Evolutionary conservation across 2,329 filamentous ascomycete species (phyloP).

Genomic region (Trichoderma sp.): DNA sequence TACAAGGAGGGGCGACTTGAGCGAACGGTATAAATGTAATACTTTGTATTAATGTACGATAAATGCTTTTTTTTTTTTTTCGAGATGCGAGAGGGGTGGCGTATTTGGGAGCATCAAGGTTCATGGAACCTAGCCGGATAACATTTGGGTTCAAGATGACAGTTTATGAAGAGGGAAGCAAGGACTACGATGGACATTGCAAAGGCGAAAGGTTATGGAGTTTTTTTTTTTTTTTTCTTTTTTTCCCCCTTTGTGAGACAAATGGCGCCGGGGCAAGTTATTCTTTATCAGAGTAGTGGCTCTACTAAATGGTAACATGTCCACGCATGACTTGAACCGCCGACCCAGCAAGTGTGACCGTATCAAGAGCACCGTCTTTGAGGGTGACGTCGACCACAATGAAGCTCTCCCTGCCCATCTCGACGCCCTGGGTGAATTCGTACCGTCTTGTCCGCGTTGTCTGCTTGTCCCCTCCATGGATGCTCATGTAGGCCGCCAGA

Average conservation of each 20-base stretch:
- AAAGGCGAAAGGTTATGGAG: background rate
- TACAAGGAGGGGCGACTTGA: conserved; percentile 20
- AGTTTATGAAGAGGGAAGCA: conserved; percentile 6
- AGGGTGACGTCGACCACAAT: conserved; percentile 50
- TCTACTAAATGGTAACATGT: conserved; percentile 34
- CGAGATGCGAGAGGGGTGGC: conserved; percentile 33
- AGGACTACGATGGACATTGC: conserved; percentile 9
- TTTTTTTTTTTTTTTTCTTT: background rate
- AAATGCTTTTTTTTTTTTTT: conserved; percentile 31
- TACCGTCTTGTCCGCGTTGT: conserved; percentile 44
- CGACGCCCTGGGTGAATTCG: conserved; percentile 64
- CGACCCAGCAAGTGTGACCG: conserved; percentile 39
- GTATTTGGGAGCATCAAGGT: conserved; percentile 27
- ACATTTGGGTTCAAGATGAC: conserved; percentile 20
- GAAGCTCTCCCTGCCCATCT: conserved; percentile 63
- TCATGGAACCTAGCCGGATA: conserved; percentile 9
- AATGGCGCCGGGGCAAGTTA: background rate
- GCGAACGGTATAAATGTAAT: conserved; percentile 36
- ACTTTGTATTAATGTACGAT: conserved; percentile 44
- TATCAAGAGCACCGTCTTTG: conserved; percentile 36
- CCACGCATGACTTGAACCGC: conserved; percentile 42
- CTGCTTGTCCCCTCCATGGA: conserved; percentile 39
- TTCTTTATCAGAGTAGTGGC: background rate
- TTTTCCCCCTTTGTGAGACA: background rate
- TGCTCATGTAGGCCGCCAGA: conserved; percentile 56